These are phyloP conservation scores for Nannochloropsis oceanica DNA, from an alignment of 108 stramenopile genomes.

Conservation along the genomic window DNA sequence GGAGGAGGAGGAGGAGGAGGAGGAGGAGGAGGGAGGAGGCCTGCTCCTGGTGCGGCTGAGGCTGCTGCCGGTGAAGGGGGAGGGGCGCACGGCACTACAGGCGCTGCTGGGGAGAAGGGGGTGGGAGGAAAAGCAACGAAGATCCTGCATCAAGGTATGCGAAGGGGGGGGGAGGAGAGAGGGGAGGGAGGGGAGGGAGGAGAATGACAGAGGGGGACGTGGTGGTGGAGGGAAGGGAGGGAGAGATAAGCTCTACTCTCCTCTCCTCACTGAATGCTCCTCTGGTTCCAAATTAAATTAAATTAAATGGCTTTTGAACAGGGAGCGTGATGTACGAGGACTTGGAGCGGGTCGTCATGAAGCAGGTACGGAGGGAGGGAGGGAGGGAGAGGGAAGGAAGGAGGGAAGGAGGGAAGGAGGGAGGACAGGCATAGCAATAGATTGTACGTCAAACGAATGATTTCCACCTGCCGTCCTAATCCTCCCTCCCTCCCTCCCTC, in stretches of 20 bases:
- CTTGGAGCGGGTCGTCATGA: neutral
- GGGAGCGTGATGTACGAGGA: neutral
- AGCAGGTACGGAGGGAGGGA: neutral
- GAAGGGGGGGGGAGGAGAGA: neutral
- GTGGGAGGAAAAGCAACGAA: neutral
- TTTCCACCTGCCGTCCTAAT: too few species aligned
- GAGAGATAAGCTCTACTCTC: neutral
- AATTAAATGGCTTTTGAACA: neutral
- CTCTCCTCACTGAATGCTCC: too few species aligned
- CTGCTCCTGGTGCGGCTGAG: neutral
- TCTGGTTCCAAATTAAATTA: too few species aligned
- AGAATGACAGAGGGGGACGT: neutral
- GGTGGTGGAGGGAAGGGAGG: neutral
- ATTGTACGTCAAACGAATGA: too few species aligned
- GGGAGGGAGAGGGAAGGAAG: neutral
- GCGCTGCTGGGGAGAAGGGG: neutral
- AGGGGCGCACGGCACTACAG: too few species aligned
- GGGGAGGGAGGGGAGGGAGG: neutral
- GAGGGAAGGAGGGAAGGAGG: too few species aligned
- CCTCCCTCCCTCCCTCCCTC: too few species aligned
- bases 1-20: neutral
- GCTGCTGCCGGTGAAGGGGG: too few species aligned
- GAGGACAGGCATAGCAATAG: too few species aligned
- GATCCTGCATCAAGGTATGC: neutral
- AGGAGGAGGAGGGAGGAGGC: neutral